phyloP scores from a whole-genome alignment of 805 yeast genomes.

The Candida nemodendra region DNA sequence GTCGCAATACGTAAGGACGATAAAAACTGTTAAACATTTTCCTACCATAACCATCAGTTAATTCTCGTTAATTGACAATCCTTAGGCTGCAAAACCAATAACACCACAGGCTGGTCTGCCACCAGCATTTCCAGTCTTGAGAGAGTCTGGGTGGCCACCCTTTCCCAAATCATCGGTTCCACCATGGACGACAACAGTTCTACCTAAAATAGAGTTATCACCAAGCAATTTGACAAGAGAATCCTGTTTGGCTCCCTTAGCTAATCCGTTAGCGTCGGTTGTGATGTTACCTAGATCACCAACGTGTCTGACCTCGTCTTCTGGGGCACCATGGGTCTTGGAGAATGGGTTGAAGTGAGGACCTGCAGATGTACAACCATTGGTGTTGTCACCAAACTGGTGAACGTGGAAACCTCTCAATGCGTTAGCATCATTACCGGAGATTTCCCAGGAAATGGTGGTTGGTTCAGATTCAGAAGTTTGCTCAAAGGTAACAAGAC shows the following conservation, averaged over 20 bases:
- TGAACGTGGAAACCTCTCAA: slow-evolving; percentile 97
- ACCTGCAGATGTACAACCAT: slow-evolving; percentile 98
- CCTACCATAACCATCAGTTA: too few relatives aligned
- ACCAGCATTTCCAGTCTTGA: slow-evolving; percentile 97
- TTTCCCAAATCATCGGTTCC: slow-evolving; percentile 94
- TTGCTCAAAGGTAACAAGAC: slow-evolving; percentile 88
- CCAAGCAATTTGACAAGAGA: slow-evolving; percentile 77
- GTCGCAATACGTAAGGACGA: too few relatives aligned
- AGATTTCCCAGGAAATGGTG: slow-evolving; percentile 81
- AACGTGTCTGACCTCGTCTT: slow-evolving; percentile 76
- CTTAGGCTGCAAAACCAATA: slow-evolving; percentile 67
- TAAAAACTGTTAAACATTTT: too few relatives aligned
- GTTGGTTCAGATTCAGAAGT: slow-evolving; percentile 75
- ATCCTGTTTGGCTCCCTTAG: slow-evolving; percentile 87
- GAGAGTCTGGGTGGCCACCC: slow-evolving; percentile 88
- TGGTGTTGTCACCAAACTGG: slow-evolving; percentile 97
- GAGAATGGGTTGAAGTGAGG: slow-evolving; percentile 94
- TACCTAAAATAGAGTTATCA: slow-evolving; percentile 83
- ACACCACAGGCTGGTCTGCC: slow-evolving; percentile 99
- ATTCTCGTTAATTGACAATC: background rate
- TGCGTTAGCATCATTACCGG: slow-evolving; percentile 87
- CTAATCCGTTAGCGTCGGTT: slow-evolving; percentile 85
- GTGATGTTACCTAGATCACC: slow-evolving; percentile 96
- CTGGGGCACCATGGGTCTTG: slow-evolving; percentile 90
- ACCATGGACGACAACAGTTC: slow-evolving; percentile 92